Evolutionary conservation across 345 rosid species (phyloP).

Genomic region (Eucalyptus rudis): DNA sequence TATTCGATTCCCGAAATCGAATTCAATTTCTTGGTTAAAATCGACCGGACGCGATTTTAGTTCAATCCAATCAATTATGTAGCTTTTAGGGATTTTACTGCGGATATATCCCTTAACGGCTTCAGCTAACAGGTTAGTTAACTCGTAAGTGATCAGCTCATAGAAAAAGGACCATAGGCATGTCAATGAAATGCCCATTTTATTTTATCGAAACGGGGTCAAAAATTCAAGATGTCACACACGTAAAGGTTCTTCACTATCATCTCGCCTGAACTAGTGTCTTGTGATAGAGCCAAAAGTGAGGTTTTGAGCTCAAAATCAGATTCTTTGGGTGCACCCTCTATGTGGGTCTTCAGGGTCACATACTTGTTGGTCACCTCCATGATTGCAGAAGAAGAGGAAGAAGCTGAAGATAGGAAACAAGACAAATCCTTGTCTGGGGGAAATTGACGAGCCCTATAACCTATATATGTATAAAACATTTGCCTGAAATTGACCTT

Average conservation of each 20-base stretch:
- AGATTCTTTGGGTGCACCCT: conserved; percentile 18
- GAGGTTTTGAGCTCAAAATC: conserved; percentile 20
- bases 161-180: too few species aligned
- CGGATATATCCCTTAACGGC: too few species aligned
- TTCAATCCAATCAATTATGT: fast-evolving
- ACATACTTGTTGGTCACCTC: background rate
- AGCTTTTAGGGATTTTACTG: too few species aligned
- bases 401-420: background rate
- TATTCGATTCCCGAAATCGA: too few species aligned
- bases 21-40: too few species aligned
- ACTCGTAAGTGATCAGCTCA: too few species aligned
- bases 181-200: background rate
- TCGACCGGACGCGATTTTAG: too few species aligned
- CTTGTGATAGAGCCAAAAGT: background rate
- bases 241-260: conserved; percentile 29
- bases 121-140: fast-evolving
- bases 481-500: background rate
- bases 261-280: conserved; percentile 3
- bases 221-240: conserved; percentile 6
- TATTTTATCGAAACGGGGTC: too few species aligned
- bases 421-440: background rate
- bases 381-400: background rate
- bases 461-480: background rate
- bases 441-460: background rate
- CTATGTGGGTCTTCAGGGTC: conserved; percentile 11